Evolutionary conservation across 768 basidiomycete species (phyloP).

Genomic region (Trametes cubensis): DNA sequence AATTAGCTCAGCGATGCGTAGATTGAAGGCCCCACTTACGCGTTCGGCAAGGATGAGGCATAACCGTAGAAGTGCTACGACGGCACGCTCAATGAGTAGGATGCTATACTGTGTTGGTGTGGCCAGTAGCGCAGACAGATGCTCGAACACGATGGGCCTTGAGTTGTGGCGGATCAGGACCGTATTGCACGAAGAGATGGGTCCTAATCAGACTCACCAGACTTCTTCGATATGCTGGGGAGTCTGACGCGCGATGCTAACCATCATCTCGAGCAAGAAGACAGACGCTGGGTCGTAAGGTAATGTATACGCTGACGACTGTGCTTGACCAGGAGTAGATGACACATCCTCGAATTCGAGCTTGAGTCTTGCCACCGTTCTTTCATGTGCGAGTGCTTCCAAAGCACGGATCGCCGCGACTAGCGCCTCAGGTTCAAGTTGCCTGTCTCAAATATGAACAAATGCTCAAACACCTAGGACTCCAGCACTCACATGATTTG

Average conservation of each 20-base stretch:
- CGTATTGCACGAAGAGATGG: neutral
- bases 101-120: conserved; percentile 83
- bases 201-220: conserved; percentile 58
- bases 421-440: conserved; percentile 77
- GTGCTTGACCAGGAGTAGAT: conserved; percentile 35
- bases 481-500: conserved; percentile 80
- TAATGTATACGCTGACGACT: conserved; percentile 55
- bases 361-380: conserved; percentile 79
- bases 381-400: conserved; percentile 86
- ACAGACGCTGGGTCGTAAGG: conserved; percentile 96
- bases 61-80: conserved; percentile 85
- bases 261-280: conserved; percentile 93
- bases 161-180: neutral
- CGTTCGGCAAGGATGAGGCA: conserved; percentile 80
- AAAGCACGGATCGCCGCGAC: conserved; percentile 84
- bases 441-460: conserved; percentile 38
- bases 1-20: too few relatives aligned
- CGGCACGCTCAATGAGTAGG: conserved; percentile 90
- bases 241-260: conserved; percentile 81
- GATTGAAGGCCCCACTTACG: conserved; percentile 44
- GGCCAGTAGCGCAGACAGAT: conserved; percentile 79
- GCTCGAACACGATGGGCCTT: conserved; percentile 96
- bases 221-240: conserved; percentile 82
- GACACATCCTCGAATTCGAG: conserved; percentile 64
- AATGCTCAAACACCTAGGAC: neutral